Percentiles rank a stretch among this genome's conserved stretches.
These are phyloP conservation scores for Colletotrichum orchidophilum DNA, from an alignment of 2,329 filamentous ascomycete species.

Conservation along the genomic window DNA sequence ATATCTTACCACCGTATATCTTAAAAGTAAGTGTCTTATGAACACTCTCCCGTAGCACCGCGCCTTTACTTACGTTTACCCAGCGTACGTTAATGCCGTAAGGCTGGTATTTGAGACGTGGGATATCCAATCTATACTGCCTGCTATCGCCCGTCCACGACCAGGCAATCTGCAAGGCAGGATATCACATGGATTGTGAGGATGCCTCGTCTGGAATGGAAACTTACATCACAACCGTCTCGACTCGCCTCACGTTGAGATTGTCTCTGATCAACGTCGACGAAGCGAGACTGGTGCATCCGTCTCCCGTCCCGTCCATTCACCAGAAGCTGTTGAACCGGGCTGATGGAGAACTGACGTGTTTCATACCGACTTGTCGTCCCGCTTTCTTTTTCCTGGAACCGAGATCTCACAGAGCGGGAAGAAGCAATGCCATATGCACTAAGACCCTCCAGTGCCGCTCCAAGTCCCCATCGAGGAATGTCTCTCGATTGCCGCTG, in stretches of 20 bases:
- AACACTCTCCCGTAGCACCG: background rate
- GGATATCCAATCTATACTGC: background rate
- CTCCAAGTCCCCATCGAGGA: background rate
- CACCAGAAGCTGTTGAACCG: background rate
- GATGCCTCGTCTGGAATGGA: too few relatives aligned
- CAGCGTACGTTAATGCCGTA: background rate
- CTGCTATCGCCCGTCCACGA: background rate
- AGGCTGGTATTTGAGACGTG: background rate
- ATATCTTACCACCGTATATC: background rate
- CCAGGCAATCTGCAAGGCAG: background rate
- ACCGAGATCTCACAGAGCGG: background rate
- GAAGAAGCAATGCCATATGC: conserved; percentile 26
- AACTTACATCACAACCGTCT: too few relatives aligned
- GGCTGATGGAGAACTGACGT: conserved; percentile 19
- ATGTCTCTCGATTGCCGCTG: conserved; percentile 29
- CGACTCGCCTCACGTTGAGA: background rate
- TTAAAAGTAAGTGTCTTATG: background rate
- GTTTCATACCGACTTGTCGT: conserved; percentile 16
- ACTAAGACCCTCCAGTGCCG: conserved; percentile 22
- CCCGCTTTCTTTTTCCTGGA: conserved; percentile 19
- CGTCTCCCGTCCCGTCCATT: background rate
- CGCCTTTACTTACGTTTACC: background rate
- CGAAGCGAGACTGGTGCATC: background rate
- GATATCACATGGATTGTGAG: background rate
- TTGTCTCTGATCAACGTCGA: background rate